Evolutionary conservation across 169 alveolate genomes (phyloP).

Genomic region (Plasmodium gallinaceum): DNA sequence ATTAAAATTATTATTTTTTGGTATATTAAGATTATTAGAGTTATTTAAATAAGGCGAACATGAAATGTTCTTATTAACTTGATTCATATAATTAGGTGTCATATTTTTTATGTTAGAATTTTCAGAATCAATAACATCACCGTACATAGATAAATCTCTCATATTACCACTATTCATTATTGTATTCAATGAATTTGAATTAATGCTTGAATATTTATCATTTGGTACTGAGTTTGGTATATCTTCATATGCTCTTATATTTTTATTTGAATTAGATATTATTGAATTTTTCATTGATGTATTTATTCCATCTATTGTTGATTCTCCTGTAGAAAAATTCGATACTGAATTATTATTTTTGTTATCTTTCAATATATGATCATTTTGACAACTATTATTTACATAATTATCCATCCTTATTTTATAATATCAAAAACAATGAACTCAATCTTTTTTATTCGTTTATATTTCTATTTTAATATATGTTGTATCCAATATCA

Average conservation of each 20-base stretch:
- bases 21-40: not conserved
- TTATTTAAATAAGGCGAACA: constrained; percentile 8
- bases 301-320: constrained; percentile 33
- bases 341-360: constrained; percentile 8
- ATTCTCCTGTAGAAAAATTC: constrained; percentile 6
- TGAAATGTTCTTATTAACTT: constrained; percentile 2
- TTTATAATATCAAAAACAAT: not conserved
- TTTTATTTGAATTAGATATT: not conserved
- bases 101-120: constrained; percentile 23
- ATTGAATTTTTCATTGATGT: constrained; percentile 6
- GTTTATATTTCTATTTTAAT: not conserved
- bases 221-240: not conserved
- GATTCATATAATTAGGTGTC: constrained; percentile 17
- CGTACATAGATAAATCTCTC: constrained; percentile 4
- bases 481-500: no score
- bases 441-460: not conserved
- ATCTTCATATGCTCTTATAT: not conserved
- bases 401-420: constrained; percentile 9
- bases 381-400: constrained; percentile 16
- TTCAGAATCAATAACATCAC: constrained; percentile 16
- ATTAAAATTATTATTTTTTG: not conserved
- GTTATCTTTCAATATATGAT: constrained; percentile 12
- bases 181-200: constrained; percentile 1
- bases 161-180: constrained; percentile 15
- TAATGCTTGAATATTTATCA: constrained; percentile 7